Evolutionary conservation across 2,329 filamentous ascomycete genomes (phyloP), one percentile per base, ranked within the genome.

Genomic region (Microcera coccophila): DNA sequence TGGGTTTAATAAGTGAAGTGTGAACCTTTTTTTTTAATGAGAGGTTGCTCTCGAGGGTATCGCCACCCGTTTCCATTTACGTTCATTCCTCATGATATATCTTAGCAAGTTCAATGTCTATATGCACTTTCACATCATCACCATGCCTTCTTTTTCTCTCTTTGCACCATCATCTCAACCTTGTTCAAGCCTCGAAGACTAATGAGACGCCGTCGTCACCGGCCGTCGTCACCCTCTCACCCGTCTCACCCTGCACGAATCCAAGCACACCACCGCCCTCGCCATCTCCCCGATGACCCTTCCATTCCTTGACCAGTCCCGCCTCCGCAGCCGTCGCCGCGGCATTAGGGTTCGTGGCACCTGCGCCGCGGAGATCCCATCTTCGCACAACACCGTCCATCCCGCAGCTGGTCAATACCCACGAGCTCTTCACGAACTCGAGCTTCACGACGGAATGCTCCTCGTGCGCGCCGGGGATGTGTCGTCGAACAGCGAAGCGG

Each of bases 391-490:
- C 89, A 15, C 93, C 91, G 59, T 98, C 93, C 76, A 96, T 88
- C 8, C 93, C 93, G 54, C 84, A 90, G 50, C 82, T 88, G 2
- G 91, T 97, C 40, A 97, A 71, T 48, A 94, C 61, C 82, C 81
- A 91, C 50, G 58, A 61, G 52, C 68, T 63, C 61, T 73, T 73
- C 45, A 95, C 79, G 59, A 95, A 98, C 47, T 96, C 89, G 4
- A 97, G 82, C 68, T 94, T 91, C 48, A 97, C 91, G 16, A 98
- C 88, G 1, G 88, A 85, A 58, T 85, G 85, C n/a, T 88, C 86
- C 52, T 90, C 86, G 63, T 95, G 91, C 1, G 88, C 90, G 38
- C 85, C 85, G 38, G 78, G 76, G 52, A 97, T 87, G 61, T 90
- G 83, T 41, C 88, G 74, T 39, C 93, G 78, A n/a, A 94, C 81